These are phyloP conservation scores for Glaciozyma antarctica DNA, from an alignment of 768 basidiomycete genomes.

Conservation along the genomic window DNA sequence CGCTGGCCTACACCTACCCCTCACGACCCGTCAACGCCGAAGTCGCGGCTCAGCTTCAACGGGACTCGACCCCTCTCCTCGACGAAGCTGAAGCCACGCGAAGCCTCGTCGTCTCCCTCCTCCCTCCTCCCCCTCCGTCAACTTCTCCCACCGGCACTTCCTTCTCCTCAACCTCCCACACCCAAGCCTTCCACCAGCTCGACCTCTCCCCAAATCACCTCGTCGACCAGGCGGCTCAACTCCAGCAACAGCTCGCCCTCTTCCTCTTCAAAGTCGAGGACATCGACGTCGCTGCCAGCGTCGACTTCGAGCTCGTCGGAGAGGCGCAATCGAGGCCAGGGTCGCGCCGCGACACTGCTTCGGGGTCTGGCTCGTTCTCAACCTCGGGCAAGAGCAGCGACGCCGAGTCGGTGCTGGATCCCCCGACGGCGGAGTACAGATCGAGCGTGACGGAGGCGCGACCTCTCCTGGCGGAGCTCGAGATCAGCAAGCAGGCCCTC, in stretches of 20 bases:
- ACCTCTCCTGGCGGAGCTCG: slow-evolving; percentile 57
- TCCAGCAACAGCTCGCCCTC: slow-evolving; percentile 46
- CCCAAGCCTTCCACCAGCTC: not conserved
- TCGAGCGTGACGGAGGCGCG: slow-evolving; percentile 64
- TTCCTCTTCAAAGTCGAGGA: slow-evolving; percentile 57
- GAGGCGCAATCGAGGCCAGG: not conserved
- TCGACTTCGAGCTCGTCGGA: slow-evolving; percentile 51
- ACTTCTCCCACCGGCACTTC: not conserved
- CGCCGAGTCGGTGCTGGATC: not conserved
- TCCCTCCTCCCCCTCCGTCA: not conserved
- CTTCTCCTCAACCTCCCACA: no score
- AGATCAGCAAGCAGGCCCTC: slow-evolving; percentile 59
- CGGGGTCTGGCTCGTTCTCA: slow-evolving; percentile 1
- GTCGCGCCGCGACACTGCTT: not conserved
- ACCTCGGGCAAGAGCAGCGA: not conserved
- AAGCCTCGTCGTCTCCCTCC: not conserved
- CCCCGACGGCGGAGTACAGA: slow-evolving; percentile 40
- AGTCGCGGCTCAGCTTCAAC: slow-evolving; percentile 5
- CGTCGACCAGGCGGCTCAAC: slow-evolving; percentile 36
- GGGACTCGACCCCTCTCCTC: not conserved
- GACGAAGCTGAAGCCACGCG: not conserved
- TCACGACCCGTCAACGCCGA: slow-evolving; percentile 5
- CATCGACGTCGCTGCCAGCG: slow-evolving; percentile 66
- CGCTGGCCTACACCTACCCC: slow-evolving; percentile 23
- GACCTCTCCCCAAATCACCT: not conserved